Evolutionary conservation across 2,329 filamentous ascomycete species (phyloP), one percentile per base, ranked within the genome.

Genomic region (Albifimbria verrucaria): DNA sequence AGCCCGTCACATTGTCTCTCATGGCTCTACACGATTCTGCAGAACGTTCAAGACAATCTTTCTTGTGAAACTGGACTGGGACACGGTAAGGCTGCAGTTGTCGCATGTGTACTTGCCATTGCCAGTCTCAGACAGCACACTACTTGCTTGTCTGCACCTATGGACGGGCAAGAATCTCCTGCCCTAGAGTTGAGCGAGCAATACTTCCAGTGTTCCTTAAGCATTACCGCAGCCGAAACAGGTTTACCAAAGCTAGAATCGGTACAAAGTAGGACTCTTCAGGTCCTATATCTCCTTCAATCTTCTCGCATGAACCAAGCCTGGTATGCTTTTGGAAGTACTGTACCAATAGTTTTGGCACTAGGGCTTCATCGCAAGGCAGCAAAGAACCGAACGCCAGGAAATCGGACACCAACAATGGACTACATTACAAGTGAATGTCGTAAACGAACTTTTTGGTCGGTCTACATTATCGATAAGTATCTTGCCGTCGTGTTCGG

Each of bases 401-500:
- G 44, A 6, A 52, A 26, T 17, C 42, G 44, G 21, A 52, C 42
- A 12, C 50, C 50, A 9, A 51, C 22, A 1, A 23, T 39, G 42
- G 72, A 79, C 56, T 76, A 76, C 44, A 70, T 77, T 6, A 63
- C 72, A 3, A 65, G 66, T 1, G 79, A 86, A 55, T 77, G 79
- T 44, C 74, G 79, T 2, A 80, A 79, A 56, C 72, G 82, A 20
- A 75, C 78, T 0, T 85, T 86, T 50, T 86, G 83, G 83, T 77
- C 77, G 10, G 77, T 78, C 0, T 86, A 86, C 61, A 80, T 77
- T 2, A 68, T 86, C 7, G 83, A 86, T 61, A 82, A 82, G 51
- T 86, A 86, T 56, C 70, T 87, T 4, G 78, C 81, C 24, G 80
- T 84, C n/a, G 81, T 84, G 47, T 77, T 86, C 25, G 83, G 83